A percentile compares a stretch with the other conserved stretches of the same genome.
Conservation (phyloP, 2,329 filamentous ascomycete species). For the Diaporthe nobilis region DNA sequence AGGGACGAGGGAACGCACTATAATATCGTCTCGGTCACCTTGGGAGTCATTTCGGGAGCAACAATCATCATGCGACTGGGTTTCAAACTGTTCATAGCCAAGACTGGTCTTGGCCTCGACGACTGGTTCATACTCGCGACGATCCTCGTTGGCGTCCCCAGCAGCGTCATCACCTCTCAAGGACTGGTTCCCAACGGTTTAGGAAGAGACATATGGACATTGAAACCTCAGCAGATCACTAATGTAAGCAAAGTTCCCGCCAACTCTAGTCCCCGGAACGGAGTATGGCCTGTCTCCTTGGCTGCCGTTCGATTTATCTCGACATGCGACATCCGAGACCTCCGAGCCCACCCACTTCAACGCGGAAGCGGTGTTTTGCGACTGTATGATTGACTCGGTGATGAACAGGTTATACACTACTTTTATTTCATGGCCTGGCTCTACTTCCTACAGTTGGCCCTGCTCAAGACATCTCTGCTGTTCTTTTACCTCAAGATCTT, state of each 20-base stretch:
- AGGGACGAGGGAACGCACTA: constrained; percentile 34
- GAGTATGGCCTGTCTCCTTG: too few relatives aligned
- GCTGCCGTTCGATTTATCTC: background rate
- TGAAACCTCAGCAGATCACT: constrained; percentile 42
- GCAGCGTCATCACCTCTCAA: constrained; percentile 50
- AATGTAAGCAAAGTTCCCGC: constrained; percentile 15
- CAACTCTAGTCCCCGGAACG: background rate
- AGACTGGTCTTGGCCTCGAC: constrained; percentile 52
- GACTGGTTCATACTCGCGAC: constrained; percentile 53
- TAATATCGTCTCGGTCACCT: constrained; percentile 38
- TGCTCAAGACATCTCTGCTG: constrained; percentile 39
- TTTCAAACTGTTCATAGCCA: constrained; percentile 51
- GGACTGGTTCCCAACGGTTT: constrained; percentile 55
- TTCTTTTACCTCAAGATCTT: constrained; percentile 43
- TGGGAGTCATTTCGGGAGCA: constrained; percentile 53
- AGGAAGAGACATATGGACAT: constrained; percentile 44
- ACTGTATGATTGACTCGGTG: background rate
- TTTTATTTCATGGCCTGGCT: constrained; percentile 58
- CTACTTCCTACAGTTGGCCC: constrained; percentile 40
- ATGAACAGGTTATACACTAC: constrained; percentile 54
- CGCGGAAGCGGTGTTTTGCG: background rate
- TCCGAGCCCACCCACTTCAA: background rate
- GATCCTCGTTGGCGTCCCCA: constrained; percentile 48
- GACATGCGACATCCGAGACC: too few relatives aligned
- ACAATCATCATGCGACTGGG: constrained; percentile 56